These are phyloP conservation scores for Saccharomycopsis guyanensis DNA, from an alignment of 805 yeast species.

Conservation along the genomic window DNA sequence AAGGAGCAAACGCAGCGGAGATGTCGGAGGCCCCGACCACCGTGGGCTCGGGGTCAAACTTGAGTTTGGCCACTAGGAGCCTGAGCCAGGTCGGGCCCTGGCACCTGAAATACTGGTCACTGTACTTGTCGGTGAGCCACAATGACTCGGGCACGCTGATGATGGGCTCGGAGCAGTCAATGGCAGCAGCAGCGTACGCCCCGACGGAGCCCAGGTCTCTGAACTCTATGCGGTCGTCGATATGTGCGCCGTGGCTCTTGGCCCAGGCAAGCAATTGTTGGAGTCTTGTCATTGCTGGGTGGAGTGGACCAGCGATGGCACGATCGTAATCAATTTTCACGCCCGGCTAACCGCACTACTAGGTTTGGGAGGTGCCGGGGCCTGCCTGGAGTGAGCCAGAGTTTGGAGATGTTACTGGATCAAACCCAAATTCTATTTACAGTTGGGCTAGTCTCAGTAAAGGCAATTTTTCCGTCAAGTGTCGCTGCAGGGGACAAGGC, in stretches of 20 bases:
- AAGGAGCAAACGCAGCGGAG: constrained; percentile 31
- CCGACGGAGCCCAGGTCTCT: constrained; percentile 30
- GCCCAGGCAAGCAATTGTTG: too few species aligned
- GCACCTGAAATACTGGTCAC: constrained; percentile 27
- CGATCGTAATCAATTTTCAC: too few species aligned
- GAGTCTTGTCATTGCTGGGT: too few species aligned
- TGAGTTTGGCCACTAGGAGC: constrained; percentile 36
- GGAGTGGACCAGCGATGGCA: too few species aligned
- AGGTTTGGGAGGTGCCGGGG: neutral
- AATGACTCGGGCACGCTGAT: constrained; percentile 33
- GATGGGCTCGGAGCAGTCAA: constrained; percentile 23
- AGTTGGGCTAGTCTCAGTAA: neutral
- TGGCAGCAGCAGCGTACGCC: constrained; percentile 24
- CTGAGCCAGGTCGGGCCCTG: constrained; percentile 25
- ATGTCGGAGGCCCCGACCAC: constrained; percentile 22
- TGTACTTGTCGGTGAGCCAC: constrained; percentile 32
- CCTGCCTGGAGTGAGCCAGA: neutral
- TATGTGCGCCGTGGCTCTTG: constrained; percentile 30
- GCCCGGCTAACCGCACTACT: constrained; percentile 1
- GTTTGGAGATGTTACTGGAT: neutral
- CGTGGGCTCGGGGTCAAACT: constrained; percentile 28
- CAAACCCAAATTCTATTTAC: neutral
- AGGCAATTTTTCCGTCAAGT: neutral
- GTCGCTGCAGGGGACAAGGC: neutral
- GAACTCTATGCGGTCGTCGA: constrained; percentile 32